Percentiles rank a stretch among this genome's conserved stretches.
Conservation (phyloP, 1,284 basidiomycete genomes). For the Cryptococcus sp. region DNA sequence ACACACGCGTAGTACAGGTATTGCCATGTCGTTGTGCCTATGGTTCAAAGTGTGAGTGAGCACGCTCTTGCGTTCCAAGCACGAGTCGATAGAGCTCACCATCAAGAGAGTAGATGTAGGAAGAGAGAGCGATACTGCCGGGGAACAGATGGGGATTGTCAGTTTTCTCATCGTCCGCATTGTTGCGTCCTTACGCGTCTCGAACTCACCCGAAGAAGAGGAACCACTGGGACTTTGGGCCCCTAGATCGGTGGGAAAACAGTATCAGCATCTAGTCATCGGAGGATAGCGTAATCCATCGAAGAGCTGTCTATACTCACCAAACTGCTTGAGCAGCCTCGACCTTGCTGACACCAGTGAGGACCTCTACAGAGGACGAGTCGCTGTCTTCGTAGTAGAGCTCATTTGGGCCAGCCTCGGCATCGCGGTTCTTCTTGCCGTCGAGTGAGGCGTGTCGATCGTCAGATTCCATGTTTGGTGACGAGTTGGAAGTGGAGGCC, state of each 20-base stretch:
- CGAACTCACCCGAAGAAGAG: conserved; percentile 62
- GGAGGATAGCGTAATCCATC: too few species aligned
- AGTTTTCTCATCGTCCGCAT: background rate
- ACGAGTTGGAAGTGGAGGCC: background rate
- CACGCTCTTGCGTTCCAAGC: conserved; percentile 5
- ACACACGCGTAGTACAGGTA: conserved; percentile 63
- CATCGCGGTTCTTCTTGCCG: conserved; percentile 8
- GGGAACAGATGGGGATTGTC: background rate
- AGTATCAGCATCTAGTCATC: background rate
- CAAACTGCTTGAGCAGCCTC: conserved; percentile 49
- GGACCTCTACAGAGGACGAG: conserved; percentile 12
- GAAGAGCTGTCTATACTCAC: conserved; percentile 17
- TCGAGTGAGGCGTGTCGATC: background rate
- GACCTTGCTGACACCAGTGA: conserved; percentile 42
- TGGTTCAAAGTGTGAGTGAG: background rate
- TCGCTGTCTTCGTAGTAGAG: conserved; percentile 16
- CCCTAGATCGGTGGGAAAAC: conserved; percentile 18
- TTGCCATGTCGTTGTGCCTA: conserved; percentile 61
- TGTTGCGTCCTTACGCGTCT: background rate
- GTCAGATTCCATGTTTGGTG: background rate
- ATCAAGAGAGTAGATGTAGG: conserved; percentile 76
- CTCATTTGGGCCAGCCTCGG: conserved; percentile 1
- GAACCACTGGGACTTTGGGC: conserved; percentile 58
- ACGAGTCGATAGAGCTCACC: conserved; percentile 45
- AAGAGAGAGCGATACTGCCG: conserved; percentile 64